Conservation (phyloP, 2,329 filamentous ascomycete species). For the Hypoxylon sp. region DNA sequence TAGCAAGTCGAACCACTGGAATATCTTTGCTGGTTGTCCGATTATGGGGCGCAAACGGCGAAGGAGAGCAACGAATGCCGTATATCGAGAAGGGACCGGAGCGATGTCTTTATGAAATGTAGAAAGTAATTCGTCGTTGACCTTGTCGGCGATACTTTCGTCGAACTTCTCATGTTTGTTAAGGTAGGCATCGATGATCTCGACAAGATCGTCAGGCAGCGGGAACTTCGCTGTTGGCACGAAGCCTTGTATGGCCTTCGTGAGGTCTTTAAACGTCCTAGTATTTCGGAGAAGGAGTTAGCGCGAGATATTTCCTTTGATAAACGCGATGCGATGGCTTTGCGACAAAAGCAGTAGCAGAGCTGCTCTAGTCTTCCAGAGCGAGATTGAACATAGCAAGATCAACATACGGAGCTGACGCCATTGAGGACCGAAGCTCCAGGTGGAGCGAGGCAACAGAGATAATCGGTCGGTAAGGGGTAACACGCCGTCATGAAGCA, state of each 20-base stretch:
- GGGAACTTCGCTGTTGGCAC: conserved; percentile 67
- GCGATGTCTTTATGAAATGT: conserved; percentile 76
- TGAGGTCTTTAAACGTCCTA: conserved; percentile 72
- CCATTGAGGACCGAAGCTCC: conserved; percentile 45
- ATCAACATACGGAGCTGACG: conserved; percentile 50
- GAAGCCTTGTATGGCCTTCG: conserved; percentile 68
- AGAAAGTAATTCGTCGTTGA: conserved; percentile 78
- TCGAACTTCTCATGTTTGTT: conserved; percentile 76
- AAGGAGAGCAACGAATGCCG: conserved; percentile 77
- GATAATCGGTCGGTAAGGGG: conserved; percentile 19
- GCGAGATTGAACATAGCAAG: neutral
- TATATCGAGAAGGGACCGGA: conserved; percentile 67
- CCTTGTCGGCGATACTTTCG: conserved; percentile 75
- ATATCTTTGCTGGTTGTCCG: conserved; percentile 70
- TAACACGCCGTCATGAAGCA: conserved; percentile 30
- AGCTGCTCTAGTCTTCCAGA: conserved; percentile 1
- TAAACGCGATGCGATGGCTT: conserved; percentile 4
- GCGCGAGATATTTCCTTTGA: conserved; percentile 15
- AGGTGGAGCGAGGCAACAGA: conserved; percentile 34
- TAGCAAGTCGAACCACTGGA: conserved; percentile 79
- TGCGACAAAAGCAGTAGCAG: conserved; percentile 22
- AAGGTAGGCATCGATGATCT: conserved; percentile 75
- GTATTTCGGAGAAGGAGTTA: conserved; percentile 35
- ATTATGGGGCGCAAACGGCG: conserved; percentile 74
- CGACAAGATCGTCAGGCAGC: conserved; percentile 74